phyloP scores from a whole-genome alignment of 352 stramenopile genomes.

The Phytopythium vexans region DNA sequence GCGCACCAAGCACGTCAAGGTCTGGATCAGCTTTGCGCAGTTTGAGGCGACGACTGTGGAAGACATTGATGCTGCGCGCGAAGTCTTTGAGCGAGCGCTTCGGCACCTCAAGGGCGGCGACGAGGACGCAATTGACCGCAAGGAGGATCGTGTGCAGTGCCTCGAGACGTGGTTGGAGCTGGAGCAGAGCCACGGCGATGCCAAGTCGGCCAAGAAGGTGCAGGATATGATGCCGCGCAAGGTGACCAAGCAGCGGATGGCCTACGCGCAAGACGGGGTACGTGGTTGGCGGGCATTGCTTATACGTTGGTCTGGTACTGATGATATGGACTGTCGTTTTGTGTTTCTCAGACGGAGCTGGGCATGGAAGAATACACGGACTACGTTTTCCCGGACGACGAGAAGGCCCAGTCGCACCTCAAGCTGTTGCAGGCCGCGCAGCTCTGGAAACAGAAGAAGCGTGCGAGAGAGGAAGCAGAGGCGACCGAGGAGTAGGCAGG shows the following conservation, averaged over 20 bases:
- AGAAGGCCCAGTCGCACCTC: slow-evolving; percentile 92
- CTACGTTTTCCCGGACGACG: slow-evolving; percentile 99
- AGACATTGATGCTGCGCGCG: slow-evolving; percentile 68
- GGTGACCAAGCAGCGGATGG: slow-evolving; percentile 96
- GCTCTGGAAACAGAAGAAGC: slow-evolving; percentile 94
- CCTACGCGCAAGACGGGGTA: slow-evolving; percentile 88
- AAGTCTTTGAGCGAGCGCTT: slow-evolving; percentile 91
- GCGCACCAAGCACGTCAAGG: slow-evolving; percentile 97
- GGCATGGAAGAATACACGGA: slow-evolving; percentile 98
- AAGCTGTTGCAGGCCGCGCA: slow-evolving; percentile 97
- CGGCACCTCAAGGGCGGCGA: slow-evolving; percentile 88
- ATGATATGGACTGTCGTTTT: slow-evolving; percentile 8
- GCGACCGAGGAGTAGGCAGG: slow-evolving; percentile 7
- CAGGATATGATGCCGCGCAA: slow-evolving; percentile 92
- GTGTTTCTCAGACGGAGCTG: slow-evolving; percentile 60
- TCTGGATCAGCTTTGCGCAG: slow-evolving; percentile 91
- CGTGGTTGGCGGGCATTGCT: slow-evolving; percentile 15
- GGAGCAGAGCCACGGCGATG: slow-evolving; percentile 79
- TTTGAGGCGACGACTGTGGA: slow-evolving; percentile 64
- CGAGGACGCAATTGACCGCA: slow-evolving; percentile 61
- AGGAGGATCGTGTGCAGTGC: slow-evolving; percentile 96
- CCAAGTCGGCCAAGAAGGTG: slow-evolving; percentile 82
- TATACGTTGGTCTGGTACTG: slow-evolving; percentile 8
- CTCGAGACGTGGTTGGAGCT: slow-evolving; percentile 95
- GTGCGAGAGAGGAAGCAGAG: slow-evolving; percentile 44